A percentile compares a stretch with the other conserved stretches of the same genome.
These are phyloP conservation scores for Phytophthora tubulina DNA, from an alignment of 352 stramenopile species.

Conservation along the genomic window DNA sequence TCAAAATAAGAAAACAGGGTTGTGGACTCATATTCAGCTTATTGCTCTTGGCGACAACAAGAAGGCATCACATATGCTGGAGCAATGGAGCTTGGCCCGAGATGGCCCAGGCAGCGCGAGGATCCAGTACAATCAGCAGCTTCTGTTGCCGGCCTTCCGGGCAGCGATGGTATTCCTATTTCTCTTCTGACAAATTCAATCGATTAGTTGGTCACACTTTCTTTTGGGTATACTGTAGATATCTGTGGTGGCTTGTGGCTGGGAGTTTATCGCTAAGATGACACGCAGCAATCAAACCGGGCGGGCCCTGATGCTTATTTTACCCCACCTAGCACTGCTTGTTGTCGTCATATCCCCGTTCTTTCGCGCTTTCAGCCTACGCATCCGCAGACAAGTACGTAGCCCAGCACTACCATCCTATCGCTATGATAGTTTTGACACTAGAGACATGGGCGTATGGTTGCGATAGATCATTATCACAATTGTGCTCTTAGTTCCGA, in stretches of 20 bases:
- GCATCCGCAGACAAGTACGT: slow-evolving; percentile 16
- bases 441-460: background rate
- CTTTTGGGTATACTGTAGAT: slow-evolving; percentile 3
- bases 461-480: slow-evolving; percentile 8
- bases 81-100: background rate
- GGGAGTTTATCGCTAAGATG: slow-evolving; percentile 30
- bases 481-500: slow-evolving; percentile 4
- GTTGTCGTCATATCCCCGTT: slow-evolving; percentile 7
- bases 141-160: slow-evolving; percentile 10
- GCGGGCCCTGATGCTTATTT: slow-evolving; percentile 12
- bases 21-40: too few species aligned
- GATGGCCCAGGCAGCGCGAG: background rate
- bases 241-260: slow-evolving; percentile 19
- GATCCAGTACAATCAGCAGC: slow-evolving; percentile 15
- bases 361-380: slow-evolving; percentile 8
- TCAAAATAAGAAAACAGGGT: slow-evolving; percentile 1
- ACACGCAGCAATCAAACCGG: background rate
- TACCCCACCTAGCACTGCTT: slow-evolving; percentile 30
- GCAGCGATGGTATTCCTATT: slow-evolving; percentile 12
- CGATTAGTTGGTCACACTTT: background rate
- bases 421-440: background rate
- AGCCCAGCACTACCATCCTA: too few species aligned
- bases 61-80: slow-evolving; percentile 6
- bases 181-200: background rate
- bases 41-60: background rate